phyloP scores from a whole-genome alignment of 2,329 filamentous ascomycete genomes.

The Pseudocercospora vitis region DNA sequence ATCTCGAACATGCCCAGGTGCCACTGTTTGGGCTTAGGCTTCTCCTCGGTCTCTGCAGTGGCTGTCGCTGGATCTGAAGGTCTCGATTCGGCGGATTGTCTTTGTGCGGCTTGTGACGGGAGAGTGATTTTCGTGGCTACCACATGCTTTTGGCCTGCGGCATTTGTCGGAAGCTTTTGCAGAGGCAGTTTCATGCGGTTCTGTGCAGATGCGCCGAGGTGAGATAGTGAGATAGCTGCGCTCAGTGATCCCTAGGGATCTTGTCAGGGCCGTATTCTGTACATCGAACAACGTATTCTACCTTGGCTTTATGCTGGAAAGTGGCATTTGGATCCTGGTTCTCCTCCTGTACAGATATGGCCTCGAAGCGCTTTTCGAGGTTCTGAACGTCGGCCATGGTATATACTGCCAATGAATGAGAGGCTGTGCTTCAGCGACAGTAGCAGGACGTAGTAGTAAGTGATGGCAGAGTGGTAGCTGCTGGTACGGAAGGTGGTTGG shows the following conservation, averaged over 20 bases:
- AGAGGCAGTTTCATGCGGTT: slow-evolving; percentile 71
- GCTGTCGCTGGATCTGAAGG: slow-evolving; percentile 30
- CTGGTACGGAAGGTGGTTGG: slow-evolving; percentile 1
- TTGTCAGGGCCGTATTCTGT: neutral
- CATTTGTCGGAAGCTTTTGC: slow-evolving; percentile 81
- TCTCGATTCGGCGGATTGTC: slow-evolving; percentile 36
- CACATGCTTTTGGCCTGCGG: slow-evolving; percentile 47
- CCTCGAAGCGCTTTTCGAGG: slow-evolving; percentile 85
- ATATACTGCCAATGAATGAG: slow-evolving; percentile 26
- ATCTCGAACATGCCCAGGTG: slow-evolving; percentile 95
- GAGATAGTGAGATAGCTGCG: slow-evolving; percentile 49
- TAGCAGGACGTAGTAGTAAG: neutral
- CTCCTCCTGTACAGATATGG: slow-evolving; percentile 81
- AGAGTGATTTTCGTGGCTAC: slow-evolving; percentile 61
- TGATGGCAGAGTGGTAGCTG: neutral
- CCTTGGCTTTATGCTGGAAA: slow-evolving; percentile 73
- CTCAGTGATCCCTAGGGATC: slow-evolving; percentile 47
- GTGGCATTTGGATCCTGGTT: slow-evolving; percentile 56
- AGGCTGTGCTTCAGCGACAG: slow-evolving; percentile 11
- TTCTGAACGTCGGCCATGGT: slow-evolving; percentile 61
- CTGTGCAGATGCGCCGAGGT: slow-evolving; percentile 46
- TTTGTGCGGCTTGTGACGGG: slow-evolving; percentile 63
- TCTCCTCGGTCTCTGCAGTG: slow-evolving; percentile 23
- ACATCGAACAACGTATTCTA: slow-evolving; percentile 40
- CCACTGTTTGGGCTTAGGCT: slow-evolving; percentile 57